Evolutionary conservation across 805 yeast genomes (phyloP).

Genomic region (Metschnikowia rubicola): DNA sequence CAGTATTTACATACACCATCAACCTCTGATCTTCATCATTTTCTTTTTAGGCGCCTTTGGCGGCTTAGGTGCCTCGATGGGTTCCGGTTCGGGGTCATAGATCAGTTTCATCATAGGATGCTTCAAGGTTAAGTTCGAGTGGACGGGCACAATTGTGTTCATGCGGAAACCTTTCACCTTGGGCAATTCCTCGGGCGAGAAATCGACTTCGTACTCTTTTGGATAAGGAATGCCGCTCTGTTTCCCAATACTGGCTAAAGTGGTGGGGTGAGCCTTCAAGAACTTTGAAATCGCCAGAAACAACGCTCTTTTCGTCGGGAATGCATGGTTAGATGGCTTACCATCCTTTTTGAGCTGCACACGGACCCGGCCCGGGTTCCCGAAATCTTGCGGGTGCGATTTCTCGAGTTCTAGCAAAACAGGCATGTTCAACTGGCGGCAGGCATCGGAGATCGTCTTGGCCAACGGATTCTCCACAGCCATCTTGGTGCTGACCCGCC

Average conservation of each 20-base stretch:
- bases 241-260: constrained; percentile 49
- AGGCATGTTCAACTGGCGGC: constrained; percentile 37
- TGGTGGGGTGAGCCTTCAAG: constrained; percentile 66
- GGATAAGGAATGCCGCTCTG: constrained; percentile 60
- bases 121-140: constrained; percentile 73
- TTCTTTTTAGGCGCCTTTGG: constrained; percentile 51
- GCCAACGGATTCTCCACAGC: constrained; percentile 91
- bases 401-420: constrained; percentile 72
- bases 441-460: constrained; percentile 74
- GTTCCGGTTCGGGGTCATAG: constrained; percentile 49
- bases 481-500: constrained; percentile 64
- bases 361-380: constrained; percentile 95
- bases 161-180: constrained; percentile 81
- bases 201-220: constrained; percentile 49
- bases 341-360: constrained; percentile 53
- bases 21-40: constrained; percentile 60
- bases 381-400: constrained; percentile 93
- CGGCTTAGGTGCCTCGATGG: constrained; percentile 32
- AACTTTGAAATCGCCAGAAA: constrained; percentile 58
- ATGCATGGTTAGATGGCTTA: constrained; percentile 41
- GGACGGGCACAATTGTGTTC: constrained; percentile 86
- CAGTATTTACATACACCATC: background rate
- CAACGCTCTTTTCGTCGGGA: constrained; percentile 57
- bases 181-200: constrained; percentile 61
- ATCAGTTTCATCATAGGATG: constrained; percentile 77